Evolutionary conservation across 83 land plant species (phyloP).

Genomic region (Isoetes engelmannii): DNA sequence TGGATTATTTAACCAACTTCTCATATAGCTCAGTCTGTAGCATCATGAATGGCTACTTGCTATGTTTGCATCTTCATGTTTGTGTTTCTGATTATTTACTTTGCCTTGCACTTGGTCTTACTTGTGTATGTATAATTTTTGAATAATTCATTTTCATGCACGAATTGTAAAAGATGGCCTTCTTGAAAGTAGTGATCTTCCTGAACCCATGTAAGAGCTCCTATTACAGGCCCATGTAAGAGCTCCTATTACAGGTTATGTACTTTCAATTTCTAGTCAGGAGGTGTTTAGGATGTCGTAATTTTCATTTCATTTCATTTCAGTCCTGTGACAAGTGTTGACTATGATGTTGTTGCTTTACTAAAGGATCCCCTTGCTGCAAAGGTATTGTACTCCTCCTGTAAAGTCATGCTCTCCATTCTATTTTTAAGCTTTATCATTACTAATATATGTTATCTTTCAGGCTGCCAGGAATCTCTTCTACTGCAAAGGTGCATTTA

Average conservation of each 20-base stretch:
- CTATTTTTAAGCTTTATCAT: slow-evolving; percentile 1
- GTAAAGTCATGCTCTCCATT: neutral
- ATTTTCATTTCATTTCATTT: neutral
- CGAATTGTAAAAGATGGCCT: slow-evolving; percentile 88
- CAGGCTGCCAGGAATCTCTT: slow-evolving; percentile 80
- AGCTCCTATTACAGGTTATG: no score
- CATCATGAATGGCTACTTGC: no score
- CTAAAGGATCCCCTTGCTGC: slow-evolving; percentile 73
- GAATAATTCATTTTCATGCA: no score
- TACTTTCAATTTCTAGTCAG: neutral
- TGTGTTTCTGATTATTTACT: no score
- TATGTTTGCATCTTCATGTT: no score
- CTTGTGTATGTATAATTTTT: no score
- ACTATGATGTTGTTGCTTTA: slow-evolving; percentile 49
- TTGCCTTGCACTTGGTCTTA: no score
- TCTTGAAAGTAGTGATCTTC: slow-evolving; percentile 59
- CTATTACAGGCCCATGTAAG: no score
- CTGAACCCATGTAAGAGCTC: slow-evolving; percentile 52
- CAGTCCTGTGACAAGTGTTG: slow-evolving; percentile 53
- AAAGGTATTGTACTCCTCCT: slow-evolving; percentile 39
- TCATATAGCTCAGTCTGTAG: no score
- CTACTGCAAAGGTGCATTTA: slow-evolving; percentile 50
- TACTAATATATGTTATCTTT: neutral
- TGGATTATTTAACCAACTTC: no score
- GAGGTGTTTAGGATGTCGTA: neutral